phyloP scores from a whole-genome alignment of 2,329 filamentous ascomycete genomes.

The Neofusicoccum sp. region DNA sequence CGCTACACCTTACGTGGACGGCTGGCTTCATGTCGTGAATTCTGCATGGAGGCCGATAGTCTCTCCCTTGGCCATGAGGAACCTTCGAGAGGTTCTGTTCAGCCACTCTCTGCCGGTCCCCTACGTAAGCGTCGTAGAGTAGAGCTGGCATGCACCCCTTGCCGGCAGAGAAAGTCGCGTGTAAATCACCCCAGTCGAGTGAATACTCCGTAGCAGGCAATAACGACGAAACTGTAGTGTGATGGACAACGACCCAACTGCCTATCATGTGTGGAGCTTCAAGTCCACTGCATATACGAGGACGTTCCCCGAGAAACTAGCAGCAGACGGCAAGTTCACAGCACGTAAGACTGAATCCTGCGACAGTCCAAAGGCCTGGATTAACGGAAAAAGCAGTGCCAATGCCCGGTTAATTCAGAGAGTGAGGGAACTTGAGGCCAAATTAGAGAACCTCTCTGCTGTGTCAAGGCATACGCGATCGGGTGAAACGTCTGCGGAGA shows the following conservation, averaged over 20 bases:
- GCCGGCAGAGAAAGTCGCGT: not conserved
- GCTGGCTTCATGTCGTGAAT: too few species aligned
- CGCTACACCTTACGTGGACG: too few species aligned
- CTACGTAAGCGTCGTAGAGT: not conserved
- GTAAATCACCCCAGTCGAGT: not conserved
- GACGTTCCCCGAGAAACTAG: not conserved
- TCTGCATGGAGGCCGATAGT: not conserved
- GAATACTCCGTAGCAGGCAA: too few species aligned
- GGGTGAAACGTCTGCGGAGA: too few species aligned
- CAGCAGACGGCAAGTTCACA: not conserved
- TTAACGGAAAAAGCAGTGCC: too few species aligned
- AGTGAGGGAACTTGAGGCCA: too few species aligned
- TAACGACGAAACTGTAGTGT: not conserved
- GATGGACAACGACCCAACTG: not conserved
- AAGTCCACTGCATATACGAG: not conserved
- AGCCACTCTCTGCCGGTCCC: not conserved
- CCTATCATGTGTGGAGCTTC: not conserved
- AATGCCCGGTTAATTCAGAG: too few species aligned
- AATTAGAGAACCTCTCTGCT: too few species aligned
- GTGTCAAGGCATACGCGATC: too few species aligned
- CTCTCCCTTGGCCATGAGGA: not conserved
- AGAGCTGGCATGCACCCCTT: not conserved
- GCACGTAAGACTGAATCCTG: not conserved
- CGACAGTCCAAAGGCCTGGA: too few species aligned
- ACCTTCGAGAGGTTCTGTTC: not conserved